These are phyloP conservation scores for Moniliophthora roreri DNA, from an alignment of 1,284 basidiomycete species.

Conservation along the genomic window DNA sequence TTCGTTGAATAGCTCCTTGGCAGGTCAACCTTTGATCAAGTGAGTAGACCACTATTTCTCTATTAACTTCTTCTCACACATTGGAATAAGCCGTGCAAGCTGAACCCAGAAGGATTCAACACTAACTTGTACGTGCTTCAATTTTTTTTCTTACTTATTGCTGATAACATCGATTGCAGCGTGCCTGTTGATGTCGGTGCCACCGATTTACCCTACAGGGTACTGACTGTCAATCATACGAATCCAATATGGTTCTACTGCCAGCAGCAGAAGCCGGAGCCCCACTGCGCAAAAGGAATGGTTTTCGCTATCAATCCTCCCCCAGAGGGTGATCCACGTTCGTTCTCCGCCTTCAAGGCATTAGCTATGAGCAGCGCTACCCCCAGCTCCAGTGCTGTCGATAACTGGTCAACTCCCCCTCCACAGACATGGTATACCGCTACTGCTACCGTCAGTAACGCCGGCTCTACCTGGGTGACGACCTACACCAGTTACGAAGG, in stretches of 20 bases:
- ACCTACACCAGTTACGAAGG: slow-evolving; percentile 40
- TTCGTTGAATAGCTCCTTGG: not conserved
- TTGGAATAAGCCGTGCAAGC: slow-evolving; percentile 39
- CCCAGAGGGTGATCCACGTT: slow-evolving; percentile 34
- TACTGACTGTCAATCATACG: slow-evolving; percentile 26
- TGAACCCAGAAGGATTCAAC: slow-evolving; percentile 43
- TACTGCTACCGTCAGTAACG: slow-evolving; percentile 35
- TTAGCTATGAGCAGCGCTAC: slow-evolving; percentile 32
- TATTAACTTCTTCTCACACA: slow-evolving; percentile 33
- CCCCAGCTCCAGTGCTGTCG: slow-evolving; percentile 16
- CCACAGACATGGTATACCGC: slow-evolving; percentile 33
- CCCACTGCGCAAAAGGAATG: slow-evolving; percentile 38
- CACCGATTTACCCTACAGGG: slow-evolving; percentile 14
- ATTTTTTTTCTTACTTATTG: not conserved
- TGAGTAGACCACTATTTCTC: not conserved
- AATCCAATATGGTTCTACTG: slow-evolving; percentile 43
- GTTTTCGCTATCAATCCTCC: slow-evolving; percentile 55
- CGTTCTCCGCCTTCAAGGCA: slow-evolving; percentile 44
- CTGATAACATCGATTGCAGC: not conserved
- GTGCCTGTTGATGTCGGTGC: not conserved
- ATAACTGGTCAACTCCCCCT: slow-evolving; percentile 32
- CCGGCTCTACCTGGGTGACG: slow-evolving; percentile 31
- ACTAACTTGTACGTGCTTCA: slow-evolving; percentile 37
- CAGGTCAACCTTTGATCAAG: slow-evolving; percentile 14
- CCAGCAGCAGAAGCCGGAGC: slow-evolving; percentile 26